phyloP scores from a whole-genome alignment of 108 stramenopile species.

The Skeletonema costatum region DNA sequence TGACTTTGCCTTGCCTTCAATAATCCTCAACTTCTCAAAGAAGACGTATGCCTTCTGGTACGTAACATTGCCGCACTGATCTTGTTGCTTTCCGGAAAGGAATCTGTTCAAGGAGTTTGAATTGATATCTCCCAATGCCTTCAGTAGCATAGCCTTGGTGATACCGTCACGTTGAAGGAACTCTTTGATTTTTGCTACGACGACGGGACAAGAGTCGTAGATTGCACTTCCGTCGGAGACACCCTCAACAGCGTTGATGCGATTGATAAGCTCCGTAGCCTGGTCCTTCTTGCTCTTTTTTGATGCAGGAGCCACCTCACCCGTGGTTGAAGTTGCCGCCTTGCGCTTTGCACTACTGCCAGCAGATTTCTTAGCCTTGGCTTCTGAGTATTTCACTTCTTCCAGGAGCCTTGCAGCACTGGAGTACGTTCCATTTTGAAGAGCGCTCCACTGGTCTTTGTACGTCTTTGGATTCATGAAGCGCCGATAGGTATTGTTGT shows the following conservation, averaged over 20 bases:
- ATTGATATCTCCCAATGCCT: slow-evolving; percentile 31
- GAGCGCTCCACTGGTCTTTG: slow-evolving; percentile 42
- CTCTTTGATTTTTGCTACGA: slow-evolving; percentile 38
- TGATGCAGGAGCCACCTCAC: not conserved
- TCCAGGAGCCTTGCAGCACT: slow-evolving; percentile 36
- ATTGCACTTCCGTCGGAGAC: slow-evolving; percentile 13
- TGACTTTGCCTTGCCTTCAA: slow-evolving; percentile 39
- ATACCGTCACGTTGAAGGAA: slow-evolving; percentile 38
- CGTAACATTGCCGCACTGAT: slow-evolving; percentile 43
- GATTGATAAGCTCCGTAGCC: slow-evolving; percentile 10
- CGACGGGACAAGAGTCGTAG: slow-evolving; percentile 43
- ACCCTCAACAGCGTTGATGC: slow-evolving; percentile 28
- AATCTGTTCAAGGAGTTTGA: slow-evolving; percentile 29
- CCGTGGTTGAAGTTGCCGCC: not conserved
- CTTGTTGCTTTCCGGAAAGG: slow-evolving; percentile 38
- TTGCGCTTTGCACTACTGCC: not conserved
- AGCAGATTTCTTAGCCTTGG: slow-evolving; percentile 15
- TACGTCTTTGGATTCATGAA: slow-evolving; percentile 53
- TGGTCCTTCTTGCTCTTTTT: slow-evolving; percentile 8
- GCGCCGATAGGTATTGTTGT: slow-evolving; percentile 30
- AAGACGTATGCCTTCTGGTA: slow-evolving; percentile 40
- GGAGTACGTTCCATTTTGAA: slow-evolving; percentile 42
- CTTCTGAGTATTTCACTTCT: slow-evolving; percentile 15
- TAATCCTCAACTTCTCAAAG: slow-evolving; percentile 49
- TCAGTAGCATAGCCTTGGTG: slow-evolving; percentile 19